These are phyloP conservation scores for Termitomyces eurrhizus DNA, from an alignment of 768 basidiomycete species.

Conservation along the genomic window DNA sequence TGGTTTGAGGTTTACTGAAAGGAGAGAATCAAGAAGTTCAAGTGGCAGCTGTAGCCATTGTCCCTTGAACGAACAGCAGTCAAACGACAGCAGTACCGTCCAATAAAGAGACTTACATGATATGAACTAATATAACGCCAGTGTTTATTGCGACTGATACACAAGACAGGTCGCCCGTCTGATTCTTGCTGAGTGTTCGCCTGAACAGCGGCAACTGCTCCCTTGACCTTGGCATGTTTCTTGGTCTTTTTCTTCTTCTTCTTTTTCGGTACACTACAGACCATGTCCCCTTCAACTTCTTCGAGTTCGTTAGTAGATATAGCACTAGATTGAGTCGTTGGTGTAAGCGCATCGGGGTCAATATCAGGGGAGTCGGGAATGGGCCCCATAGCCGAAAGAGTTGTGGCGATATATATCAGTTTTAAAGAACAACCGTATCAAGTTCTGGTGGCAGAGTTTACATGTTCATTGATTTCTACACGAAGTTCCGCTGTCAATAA, in stretches of 20 bases:
- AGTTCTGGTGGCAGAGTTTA: not conserved
- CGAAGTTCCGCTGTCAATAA: conserved; percentile 3
- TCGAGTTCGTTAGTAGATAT: conserved; percentile 21
- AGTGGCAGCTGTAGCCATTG: conserved; percentile 89
- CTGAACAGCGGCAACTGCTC: conserved; percentile 24
- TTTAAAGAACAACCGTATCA: not conserved
- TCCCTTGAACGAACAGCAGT: conserved; percentile 46
- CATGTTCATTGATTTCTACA: not conserved
- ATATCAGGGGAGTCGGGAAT: conserved; percentile 7
- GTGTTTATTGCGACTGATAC: conserved; percentile 91
- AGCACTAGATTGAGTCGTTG: conserved; percentile 22
- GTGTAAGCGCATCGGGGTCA: conserved; percentile 14
- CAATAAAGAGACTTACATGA: conserved; percentile 52
- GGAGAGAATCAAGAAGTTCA: conserved; percentile 80
- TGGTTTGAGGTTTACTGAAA: conserved; percentile 75
- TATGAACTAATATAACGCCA: conserved; percentile 93
- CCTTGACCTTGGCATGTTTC: conserved; percentile 48
- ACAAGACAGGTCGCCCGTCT: conserved; percentile 61
- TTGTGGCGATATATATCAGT: not conserved
- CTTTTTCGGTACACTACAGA: conserved; percentile 45
- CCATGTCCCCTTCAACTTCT: conserved; percentile 22
- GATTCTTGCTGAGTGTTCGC: conserved; percentile 30
- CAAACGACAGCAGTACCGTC: conserved; percentile 1
- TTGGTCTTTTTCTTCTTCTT: conserved; percentile 68
- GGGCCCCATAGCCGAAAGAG: not conserved